Evolutionary conservation across 2,329 filamentous ascomycete genomes (phyloP).

Genomic region (Aspergillus quadricinctus): DNA sequence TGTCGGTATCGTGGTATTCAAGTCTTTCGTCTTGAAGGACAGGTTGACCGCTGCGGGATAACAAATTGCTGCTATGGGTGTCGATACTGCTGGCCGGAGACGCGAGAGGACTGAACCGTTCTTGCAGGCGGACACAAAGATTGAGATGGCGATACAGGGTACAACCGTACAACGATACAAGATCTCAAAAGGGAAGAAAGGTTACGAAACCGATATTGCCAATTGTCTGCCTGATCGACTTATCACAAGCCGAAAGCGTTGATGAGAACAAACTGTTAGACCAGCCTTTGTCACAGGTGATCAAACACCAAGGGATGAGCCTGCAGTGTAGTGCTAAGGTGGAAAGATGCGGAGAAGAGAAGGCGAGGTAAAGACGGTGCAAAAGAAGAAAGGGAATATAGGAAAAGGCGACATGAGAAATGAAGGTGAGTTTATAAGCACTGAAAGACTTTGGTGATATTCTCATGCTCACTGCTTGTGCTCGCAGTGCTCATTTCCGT

Average conservation of each 20-base stretch:
- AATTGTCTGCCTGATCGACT: conserved; percentile 10
- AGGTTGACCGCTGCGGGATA: conserved; percentile 10
- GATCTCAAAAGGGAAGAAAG: not conserved
- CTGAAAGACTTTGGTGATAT: not conserved
- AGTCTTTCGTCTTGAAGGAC: not conserved
- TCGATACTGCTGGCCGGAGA: not conserved
- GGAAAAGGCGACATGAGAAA: not conserved
- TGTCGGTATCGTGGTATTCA: conserved; percentile 3
- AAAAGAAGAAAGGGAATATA: not conserved
- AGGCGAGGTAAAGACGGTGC: not conserved
- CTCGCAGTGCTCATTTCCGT: not conserved
- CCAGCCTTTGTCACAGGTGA: conserved; percentile 4
- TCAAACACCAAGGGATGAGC: conserved; percentile 2
- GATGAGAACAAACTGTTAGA: not conserved
- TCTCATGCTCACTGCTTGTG: not conserved
- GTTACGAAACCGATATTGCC: conserved; percentile 12
- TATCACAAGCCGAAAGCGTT: conserved; percentile 8
- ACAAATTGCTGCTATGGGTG: conserved; percentile 7
- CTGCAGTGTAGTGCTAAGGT: not conserved
- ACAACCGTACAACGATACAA: not conserved
- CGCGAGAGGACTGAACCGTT: not conserved
- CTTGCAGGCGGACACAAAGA: conserved; percentile 6
- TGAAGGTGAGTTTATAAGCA: not conserved
- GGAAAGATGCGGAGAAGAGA: not conserved
- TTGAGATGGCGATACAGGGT: conserved; percentile 11